Percentiles rank a stretch among this genome's conserved stretches.
Evolutionary conservation across 768 basidiomycete species (phyloP).

Genomic region (Trametopsis cervina): DNA sequence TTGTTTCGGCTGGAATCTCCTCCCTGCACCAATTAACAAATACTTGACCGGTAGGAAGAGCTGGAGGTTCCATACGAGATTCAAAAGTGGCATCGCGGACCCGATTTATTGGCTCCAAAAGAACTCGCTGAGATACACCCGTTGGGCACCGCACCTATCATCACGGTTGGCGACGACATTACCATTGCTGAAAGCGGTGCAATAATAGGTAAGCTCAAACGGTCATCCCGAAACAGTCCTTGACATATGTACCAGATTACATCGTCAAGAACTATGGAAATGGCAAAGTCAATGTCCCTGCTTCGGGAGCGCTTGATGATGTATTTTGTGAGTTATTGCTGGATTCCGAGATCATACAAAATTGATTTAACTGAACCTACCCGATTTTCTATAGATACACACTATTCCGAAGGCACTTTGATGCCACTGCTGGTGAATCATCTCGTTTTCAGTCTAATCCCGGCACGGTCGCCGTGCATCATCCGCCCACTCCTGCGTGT

Average conservation of each 20-base stretch:
- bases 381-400: constrained; percentile 17
- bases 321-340: constrained; percentile 22
- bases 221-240: background rate
- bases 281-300: constrained; percentile 17
- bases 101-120: constrained; percentile 21
- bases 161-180: constrained; percentile 29
- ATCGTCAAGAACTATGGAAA: constrained; percentile 29
- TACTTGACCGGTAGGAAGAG: constrained; percentile 35
- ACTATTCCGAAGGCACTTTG: constrained; percentile 29
- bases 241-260: constrained; percentile 23
- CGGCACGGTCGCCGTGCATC: constrained; percentile 25
- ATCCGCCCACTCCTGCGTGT: constrained; percentile 23
- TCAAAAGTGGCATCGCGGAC: constrained; percentile 24
- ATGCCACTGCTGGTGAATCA: constrained; percentile 29
- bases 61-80: constrained; percentile 33
- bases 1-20: background rate
- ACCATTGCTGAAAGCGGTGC: constrained; percentile 33
- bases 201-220: constrained; percentile 24
- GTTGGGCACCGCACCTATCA: constrained; percentile 30
- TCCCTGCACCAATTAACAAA: no score
- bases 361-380: background rate
- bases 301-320: constrained; percentile 21
- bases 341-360: background rate
- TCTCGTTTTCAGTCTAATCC: constrained; percentile 24
- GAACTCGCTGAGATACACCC: constrained; percentile 29